Percentiles rank a stretch among this genome's conserved stretches.
These are phyloP conservation scores for Tylopilus balloui DNA, from an alignment of 768 basidiomycete genomes.

Conservation along the genomic window DNA sequence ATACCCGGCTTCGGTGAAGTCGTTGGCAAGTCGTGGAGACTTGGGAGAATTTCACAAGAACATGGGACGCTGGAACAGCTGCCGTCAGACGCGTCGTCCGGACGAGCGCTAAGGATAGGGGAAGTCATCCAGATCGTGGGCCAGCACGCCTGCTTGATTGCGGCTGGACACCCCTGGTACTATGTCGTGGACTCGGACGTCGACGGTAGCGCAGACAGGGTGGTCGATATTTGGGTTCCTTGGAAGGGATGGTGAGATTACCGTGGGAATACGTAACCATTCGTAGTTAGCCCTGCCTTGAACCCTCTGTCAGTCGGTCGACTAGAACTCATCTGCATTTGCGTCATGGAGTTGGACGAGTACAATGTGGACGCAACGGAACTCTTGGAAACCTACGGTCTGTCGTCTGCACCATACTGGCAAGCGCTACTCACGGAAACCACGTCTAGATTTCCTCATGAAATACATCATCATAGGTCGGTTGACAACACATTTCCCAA, in stretches of 20 bases:
- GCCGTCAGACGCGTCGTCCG: conserved; percentile 10
- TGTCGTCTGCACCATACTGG: conserved; percentile 12
- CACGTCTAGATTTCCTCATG: conserved; percentile 89
- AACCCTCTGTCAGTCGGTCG: neutral
- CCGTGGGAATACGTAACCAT: conserved; percentile 22
- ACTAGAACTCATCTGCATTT: conserved; percentile 1
- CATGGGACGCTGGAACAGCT: conserved; percentile 64
- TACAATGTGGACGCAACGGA: conserved; percentile 85
- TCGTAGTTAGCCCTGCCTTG: neutral
- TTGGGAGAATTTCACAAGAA: conserved; percentile 71
- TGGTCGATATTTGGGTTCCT: conserved; percentile 82
- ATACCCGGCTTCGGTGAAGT: conserved; percentile 70
- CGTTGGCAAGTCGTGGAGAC: conserved; percentile 57
- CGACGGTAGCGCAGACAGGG: conserved; percentile 41
- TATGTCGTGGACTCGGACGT: conserved; percentile 71
- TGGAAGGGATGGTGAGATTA: conserved; percentile 80
- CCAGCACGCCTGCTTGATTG: conserved; percentile 82
- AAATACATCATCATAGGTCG: conserved; percentile 96
- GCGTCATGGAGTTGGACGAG: conserved; percentile 56
- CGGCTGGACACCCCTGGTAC: conserved; percentile 79
- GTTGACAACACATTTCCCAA: conserved; percentile 14
- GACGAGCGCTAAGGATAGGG: conserved; percentile 45
- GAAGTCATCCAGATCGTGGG: conserved; percentile 69
- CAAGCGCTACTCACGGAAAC: conserved; percentile 15
- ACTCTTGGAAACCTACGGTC: conserved; percentile 91